phyloP scores from a whole-genome alignment of 2,329 filamentous ascomycete species.

The Cladosporium colombiae region DNA sequence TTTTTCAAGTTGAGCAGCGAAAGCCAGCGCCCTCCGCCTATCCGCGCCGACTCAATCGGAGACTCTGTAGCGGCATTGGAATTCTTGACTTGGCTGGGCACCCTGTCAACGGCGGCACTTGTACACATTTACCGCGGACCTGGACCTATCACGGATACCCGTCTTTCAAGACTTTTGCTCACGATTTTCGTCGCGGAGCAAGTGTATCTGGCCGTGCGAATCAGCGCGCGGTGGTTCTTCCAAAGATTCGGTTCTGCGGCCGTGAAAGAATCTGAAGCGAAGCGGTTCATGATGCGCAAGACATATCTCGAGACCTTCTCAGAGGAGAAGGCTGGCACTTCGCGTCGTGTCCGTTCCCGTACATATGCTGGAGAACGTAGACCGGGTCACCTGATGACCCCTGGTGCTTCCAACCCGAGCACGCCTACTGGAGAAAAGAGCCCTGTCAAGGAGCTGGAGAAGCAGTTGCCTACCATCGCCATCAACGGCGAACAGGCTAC shows the following conservation, averaged over 20 bases:
- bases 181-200: conserved; percentile 86
- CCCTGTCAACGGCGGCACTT: conserved; percentile 80
- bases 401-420: not conserved
- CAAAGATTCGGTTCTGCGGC: conserved; percentile 79
- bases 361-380: conserved; percentile 17
- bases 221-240: conserved; percentile 69
- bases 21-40: conserved; percentile 85
- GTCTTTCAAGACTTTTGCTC: conserved; percentile 72
- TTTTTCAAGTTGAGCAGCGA: conserved; percentile 91
- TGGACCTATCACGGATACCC: conserved; percentile 63
- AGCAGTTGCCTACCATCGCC: conserved; percentile 14
- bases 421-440: conserved; percentile 8
- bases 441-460: conserved; percentile 6
- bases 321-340: conserved; percentile 47
- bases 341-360: conserved; percentile 3
- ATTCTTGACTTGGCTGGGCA: conserved; percentile 93
- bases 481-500: conserved; percentile 7
- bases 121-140: conserved; percentile 80
- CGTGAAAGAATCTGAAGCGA: conserved; percentile 75
- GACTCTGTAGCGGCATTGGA: conserved; percentile 84
- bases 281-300: conserved; percentile 77
- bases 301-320: conserved; percentile 72
- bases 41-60: conserved; percentile 88
- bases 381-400: not conserved
- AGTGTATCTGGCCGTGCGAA: conserved; percentile 74